Conservation (phyloP, 2,329 filamentous ascomycete species). For the Pseudogymnoascus sp. region DNA sequence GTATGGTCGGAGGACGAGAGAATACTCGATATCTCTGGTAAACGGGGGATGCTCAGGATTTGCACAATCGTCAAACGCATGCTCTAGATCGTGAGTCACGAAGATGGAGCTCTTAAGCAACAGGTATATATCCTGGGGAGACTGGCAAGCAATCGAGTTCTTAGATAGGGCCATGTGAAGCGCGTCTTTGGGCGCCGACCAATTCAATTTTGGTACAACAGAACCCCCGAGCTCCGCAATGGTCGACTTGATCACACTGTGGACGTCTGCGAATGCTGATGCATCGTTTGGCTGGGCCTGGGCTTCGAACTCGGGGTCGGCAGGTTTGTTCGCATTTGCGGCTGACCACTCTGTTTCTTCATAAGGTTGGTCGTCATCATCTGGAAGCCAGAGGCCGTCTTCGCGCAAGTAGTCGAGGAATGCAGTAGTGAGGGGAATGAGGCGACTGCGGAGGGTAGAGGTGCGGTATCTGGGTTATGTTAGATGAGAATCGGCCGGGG, state of each 20-base stretch:
- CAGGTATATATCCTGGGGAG: conserved; percentile 85
- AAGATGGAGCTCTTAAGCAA: conserved; percentile 93
- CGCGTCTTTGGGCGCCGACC: conserved; percentile 94
- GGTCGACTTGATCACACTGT: conserved; percentile 64
- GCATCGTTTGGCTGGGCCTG: conserved; percentile 13
- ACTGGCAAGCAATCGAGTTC: conserved; percentile 87
- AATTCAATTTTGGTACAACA: conserved; percentile 90
- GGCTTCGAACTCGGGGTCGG: conserved; percentile 20
- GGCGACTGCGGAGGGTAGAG: conserved; percentile 75
- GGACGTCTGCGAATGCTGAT: conserved; percentile 55
- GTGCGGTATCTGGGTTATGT: conserved; percentile 55
- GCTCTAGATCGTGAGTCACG: conserved; percentile 85
- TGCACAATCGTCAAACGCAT: conserved; percentile 74
- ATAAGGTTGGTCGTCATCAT: conserved; percentile 35
- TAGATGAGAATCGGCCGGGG: neutral
- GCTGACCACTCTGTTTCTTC: conserved; percentile 17
- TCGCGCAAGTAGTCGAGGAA: conserved; percentile 84
- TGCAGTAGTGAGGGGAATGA: conserved; percentile 65
- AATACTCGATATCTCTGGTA: conserved; percentile 30
- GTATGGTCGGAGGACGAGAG: conserved; percentile 77
- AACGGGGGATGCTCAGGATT: conserved; percentile 29
- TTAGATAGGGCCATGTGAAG: conserved; percentile 77
- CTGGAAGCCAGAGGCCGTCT: conserved; percentile 83
- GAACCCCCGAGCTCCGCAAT: conserved; percentile 77
- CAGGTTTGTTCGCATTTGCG: conserved; percentile 42